Conservation (phyloP, 78 protist species). For the Mastigamoeba balamuthi region DNA sequence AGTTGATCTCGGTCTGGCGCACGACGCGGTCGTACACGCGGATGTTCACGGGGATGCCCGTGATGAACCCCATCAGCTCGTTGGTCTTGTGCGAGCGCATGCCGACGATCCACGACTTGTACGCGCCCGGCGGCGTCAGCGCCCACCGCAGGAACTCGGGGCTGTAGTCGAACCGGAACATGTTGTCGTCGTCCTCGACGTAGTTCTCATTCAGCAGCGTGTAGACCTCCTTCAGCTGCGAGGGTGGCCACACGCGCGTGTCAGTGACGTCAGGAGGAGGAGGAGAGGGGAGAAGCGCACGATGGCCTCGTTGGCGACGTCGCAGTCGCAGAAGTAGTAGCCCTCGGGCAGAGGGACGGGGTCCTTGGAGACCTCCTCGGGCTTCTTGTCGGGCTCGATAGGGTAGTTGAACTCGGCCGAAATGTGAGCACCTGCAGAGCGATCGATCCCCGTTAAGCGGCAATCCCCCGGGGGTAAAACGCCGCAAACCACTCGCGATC, state of each 20-base stretch:
- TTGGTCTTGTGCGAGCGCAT: slow-evolving; percentile 52
- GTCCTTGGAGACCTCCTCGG: not conserved
- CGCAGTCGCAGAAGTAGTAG: not conserved
- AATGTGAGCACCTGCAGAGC: not conserved
- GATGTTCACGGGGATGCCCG: slow-evolving; percentile 84
- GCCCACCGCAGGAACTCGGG: slow-evolving; percentile 91
- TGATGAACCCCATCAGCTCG: slow-evolving; percentile 87
- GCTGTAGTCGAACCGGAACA: slow-evolving; percentile 97
- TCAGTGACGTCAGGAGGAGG: not conserved
- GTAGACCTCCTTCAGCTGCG: slow-evolving; percentile 74
- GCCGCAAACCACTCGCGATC: no score
- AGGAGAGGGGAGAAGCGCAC: not conserved
- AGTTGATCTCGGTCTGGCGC: slow-evolving; percentile 89
- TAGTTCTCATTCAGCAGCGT: slow-evolving; percentile 76
- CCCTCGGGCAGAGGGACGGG: not conserved
- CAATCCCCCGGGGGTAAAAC: no score
- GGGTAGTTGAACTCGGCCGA: not conserved
- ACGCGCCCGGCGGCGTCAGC: slow-evolving; percentile 82
- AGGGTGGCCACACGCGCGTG: no score
- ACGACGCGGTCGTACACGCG: slow-evolving; percentile 13
- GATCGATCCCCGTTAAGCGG: no score
- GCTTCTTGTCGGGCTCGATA: not conserved
- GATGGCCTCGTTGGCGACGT: not conserved
- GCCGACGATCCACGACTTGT: slow-evolving; percentile 80
- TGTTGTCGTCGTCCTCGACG: slow-evolving; percentile 95